Conservation (phyloP, 495 filamentous ascomycete genomes). For the Podospora anserina region DNA sequence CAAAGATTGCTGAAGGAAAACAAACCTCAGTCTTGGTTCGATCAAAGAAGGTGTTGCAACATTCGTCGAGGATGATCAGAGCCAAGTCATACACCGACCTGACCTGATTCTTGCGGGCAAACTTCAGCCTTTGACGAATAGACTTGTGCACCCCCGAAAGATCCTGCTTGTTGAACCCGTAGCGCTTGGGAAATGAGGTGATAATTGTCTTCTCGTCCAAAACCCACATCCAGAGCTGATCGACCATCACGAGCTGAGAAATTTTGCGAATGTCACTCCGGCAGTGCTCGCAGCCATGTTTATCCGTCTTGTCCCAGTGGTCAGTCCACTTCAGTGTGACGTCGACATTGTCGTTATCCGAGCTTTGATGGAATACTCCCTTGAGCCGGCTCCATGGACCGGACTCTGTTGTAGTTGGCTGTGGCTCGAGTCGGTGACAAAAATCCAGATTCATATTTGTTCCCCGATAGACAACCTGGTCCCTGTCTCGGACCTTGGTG, state of each 20-base stretch:
- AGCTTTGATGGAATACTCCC: background rate
- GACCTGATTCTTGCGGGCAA: conserved; percentile 52
- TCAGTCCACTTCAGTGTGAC: conserved; percentile 17
- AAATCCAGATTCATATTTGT: conserved; percentile 31
- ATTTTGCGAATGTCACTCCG: conserved; percentile 41
- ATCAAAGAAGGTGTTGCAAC: conserved; percentile 61
- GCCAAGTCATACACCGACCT: conserved; percentile 65
- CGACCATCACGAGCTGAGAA: conserved; percentile 69
- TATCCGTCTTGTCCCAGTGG: conserved; percentile 15
- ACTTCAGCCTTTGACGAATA: conserved; percentile 40
- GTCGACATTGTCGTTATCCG: conserved; percentile 5
- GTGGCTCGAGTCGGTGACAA: conserved; percentile 5
- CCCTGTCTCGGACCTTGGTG: conserved; percentile 58
- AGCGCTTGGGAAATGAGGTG: conserved; percentile 65
- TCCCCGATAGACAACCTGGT: conserved; percentile 64
- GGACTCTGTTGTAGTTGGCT: background rate
- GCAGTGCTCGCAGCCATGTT: conserved; percentile 29
- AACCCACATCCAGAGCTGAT: conserved; percentile 75
- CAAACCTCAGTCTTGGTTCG: conserved; percentile 48
- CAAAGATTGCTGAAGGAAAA: background rate
- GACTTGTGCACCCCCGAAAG: conserved; percentile 61
- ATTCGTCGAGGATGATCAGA: conserved; percentile 62
- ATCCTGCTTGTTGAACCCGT: conserved; percentile 65
- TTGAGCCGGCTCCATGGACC: background rate
- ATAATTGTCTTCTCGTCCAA: conserved; percentile 62